Percentiles rank a stretch among this genome's conserved stretches.
These are phyloP conservation scores for Grigorovia jiainica DNA, from an alignment of 805 yeast genomes.

Conservation along the genomic window DNA sequence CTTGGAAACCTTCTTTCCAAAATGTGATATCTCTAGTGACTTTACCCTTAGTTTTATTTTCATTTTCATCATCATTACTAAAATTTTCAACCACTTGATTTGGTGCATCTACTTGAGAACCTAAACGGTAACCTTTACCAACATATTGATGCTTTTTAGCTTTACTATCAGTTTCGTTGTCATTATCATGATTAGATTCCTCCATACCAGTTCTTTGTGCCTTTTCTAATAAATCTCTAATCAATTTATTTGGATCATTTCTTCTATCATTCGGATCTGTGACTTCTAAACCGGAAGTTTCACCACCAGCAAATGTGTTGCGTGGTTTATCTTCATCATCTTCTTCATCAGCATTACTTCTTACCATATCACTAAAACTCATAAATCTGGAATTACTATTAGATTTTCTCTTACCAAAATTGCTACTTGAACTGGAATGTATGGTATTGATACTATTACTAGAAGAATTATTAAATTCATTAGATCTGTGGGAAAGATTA, in stretches of 20 bases:
- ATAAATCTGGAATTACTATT: conserved; percentile 27
- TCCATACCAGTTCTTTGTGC: conserved; percentile 53
- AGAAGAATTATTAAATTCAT: not conserved
- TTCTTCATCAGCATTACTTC: conserved; percentile 30
- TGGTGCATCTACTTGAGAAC: conserved; percentile 28
- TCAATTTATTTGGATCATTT: conserved; percentile 35
- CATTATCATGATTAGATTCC: conserved; percentile 18
- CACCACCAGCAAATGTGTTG: conserved; percentile 56
- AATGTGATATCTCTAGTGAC: conserved; percentile 80
- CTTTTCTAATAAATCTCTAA: conserved; percentile 51
- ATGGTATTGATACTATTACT: not conserved
- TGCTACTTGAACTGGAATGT: not conserved
- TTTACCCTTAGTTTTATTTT: conserved; percentile 30
- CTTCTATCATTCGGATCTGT: conserved; percentile 50
- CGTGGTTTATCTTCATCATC: conserved; percentile 48
- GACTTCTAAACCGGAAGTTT: conserved; percentile 70
- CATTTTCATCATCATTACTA: conserved; percentile 25
- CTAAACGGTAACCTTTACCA: conserved; percentile 36
- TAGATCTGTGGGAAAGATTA: too few species aligned
- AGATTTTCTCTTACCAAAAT: not conserved
- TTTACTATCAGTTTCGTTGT: not conserved
- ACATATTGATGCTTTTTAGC: conserved; percentile 28
- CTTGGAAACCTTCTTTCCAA: conserved; percentile 94
- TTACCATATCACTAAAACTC: conserved; percentile 32
- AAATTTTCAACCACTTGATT: conserved; percentile 27